phyloP scores from a whole-genome alignment of 768 basidiomycete species.

The Rickenella mellea region DNA sequence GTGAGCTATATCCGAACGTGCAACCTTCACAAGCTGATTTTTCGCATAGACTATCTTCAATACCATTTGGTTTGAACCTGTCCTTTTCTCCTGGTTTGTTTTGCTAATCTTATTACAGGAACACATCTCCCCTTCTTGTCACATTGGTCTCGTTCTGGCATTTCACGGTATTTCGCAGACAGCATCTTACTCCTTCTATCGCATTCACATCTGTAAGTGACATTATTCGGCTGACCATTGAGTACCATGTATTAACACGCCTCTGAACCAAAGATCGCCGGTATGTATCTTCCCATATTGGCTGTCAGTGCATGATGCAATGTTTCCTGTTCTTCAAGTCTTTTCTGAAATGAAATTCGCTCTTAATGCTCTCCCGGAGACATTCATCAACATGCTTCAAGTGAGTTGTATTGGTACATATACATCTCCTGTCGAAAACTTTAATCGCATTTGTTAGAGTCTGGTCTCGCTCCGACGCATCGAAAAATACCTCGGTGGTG shows the following conservation, averaged over 20 bases:
- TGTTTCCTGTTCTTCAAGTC: slow-evolving; percentile 35
- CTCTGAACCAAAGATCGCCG: not conserved
- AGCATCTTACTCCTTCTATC: slow-evolving; percentile 69
- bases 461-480: slow-evolving; percentile 84
- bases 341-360: slow-evolving; percentile 86
- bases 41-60: slow-evolving; percentile 31
- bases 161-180: slow-evolving; percentile 61
- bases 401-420: slow-evolving; percentile 20
- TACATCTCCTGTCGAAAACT: not conserved
- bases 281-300: slow-evolving; percentile 20
- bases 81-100: not conserved
- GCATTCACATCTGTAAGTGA: slow-evolving; percentile 55
- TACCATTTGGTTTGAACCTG: slow-evolving; percentile 36
- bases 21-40: slow-evolving; percentile 1
- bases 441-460: slow-evolving; percentile 29
- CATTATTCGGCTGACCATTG: not conserved
- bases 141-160: slow-evolving; percentile 45
- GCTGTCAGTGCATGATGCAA: too few relatives aligned
- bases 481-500: slow-evolving; percentile 74
- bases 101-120: slow-evolving; percentile 15
- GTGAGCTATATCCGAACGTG: slow-evolving; percentile 20
- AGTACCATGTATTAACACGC: not conserved
- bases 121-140: slow-evolving; percentile 38
- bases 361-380: slow-evolving; percentile 81
- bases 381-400: slow-evolving; percentile 84